Percentiles rank a stretch among this genome's conserved stretches.
phyloP scores from a whole-genome alignment of 2,329 filamentous ascomycete genomes.

The Fusarium mexicanum region DNA sequence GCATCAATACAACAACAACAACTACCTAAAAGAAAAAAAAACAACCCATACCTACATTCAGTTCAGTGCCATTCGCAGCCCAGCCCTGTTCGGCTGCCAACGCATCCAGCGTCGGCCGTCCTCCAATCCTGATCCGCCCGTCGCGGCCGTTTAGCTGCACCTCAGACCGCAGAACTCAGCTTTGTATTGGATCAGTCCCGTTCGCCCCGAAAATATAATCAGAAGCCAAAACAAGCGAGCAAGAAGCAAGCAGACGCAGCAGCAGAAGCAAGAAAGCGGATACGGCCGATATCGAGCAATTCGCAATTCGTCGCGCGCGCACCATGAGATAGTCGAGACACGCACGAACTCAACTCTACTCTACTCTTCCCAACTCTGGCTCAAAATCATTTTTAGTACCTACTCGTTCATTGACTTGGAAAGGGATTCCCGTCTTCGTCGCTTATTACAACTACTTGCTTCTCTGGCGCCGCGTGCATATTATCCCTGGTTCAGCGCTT shows the following conservation, averaged over 20 bases:
- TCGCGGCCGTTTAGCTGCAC: slow-evolving; percentile 39
- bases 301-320: slow-evolving; percentile 47
- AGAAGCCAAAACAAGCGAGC: slow-evolving; percentile 12
- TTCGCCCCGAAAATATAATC: slow-evolving; percentile 33
- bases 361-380: slow-evolving; percentile 31
- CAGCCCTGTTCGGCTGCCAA: slow-evolving; percentile 31
- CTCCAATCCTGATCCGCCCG: slow-evolving; percentile 35
- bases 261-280: slow-evolving; percentile 27
- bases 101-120: slow-evolving; percentile 34
- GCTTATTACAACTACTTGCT: slow-evolving; percentile 26
- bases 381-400: slow-evolving; percentile 43
- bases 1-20: slow-evolving; percentile 29
- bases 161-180: slow-evolving; percentile 9
- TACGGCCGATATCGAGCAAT: slow-evolving; percentile 47
- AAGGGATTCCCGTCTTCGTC: slow-evolving; percentile 28
- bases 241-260: slow-evolving; percentile 28
- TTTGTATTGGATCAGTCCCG: slow-evolving; percentile 24
- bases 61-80: slow-evolving; percentile 3
- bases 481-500: slow-evolving; percentile 35
- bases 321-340: slow-evolving; percentile 57
- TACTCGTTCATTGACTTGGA: slow-evolving; percentile 29
- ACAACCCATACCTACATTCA: slow-evolving; percentile 18
- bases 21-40: slow-evolving; percentile 3
- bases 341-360: slow-evolving; percentile 36
- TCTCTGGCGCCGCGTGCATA: slow-evolving; percentile 34